phyloP scores from a whole-genome alignment of 495 filamentous ascomycete species.

The Chaetomidium leptoderma region DNA sequence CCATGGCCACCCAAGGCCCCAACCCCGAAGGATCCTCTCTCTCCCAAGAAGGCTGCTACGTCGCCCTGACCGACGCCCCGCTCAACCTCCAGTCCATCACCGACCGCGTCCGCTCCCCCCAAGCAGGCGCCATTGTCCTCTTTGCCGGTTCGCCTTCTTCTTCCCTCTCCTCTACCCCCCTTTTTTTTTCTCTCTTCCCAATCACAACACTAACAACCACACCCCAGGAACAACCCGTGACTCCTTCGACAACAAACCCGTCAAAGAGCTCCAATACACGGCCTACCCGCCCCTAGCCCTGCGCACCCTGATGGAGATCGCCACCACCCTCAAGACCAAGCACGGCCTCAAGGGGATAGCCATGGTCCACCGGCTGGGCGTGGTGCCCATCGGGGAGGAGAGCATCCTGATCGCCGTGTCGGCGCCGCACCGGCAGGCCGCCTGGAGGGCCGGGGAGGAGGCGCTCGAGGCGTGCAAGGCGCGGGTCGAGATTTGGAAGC shows the following conservation, averaged over 20 bases:
- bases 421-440: slow-evolving; percentile 77
- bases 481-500: slow-evolving; percentile 90
- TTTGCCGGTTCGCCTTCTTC: slow-evolving; percentile 60
- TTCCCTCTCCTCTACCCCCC: slow-evolving; percentile 14
- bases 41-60: slow-evolving; percentile 45
- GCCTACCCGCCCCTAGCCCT: slow-evolving; percentile 76
- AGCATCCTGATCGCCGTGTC: slow-evolving; percentile 89
- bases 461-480: slow-evolving; percentile 83
- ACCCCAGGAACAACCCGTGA: slow-evolving; percentile 75
- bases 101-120: slow-evolving; percentile 65
- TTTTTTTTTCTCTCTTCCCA: slow-evolving; percentile 8
- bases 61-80: slow-evolving; percentile 58
- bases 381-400: slow-evolving; percentile 82
- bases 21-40: slow-evolving; percentile 28
- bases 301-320: slow-evolving; percentile 68
- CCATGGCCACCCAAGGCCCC: slow-evolving; percentile 7
- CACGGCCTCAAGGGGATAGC: slow-evolving; percentile 65
- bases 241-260: slow-evolving; percentile 69
- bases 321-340: slow-evolving; percentile 49
- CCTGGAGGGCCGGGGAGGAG: slow-evolving; percentile 86
- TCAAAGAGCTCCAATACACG: slow-evolving; percentile 74
- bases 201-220: neutral
- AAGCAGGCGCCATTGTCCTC: slow-evolving; percentile 82
- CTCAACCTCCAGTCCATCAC: slow-evolving; percentile 60
- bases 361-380: slow-evolving; percentile 82